phyloP scores from a whole-genome alignment of 202 grass and related monocot genomes.

The Carex arenaria region DNA sequence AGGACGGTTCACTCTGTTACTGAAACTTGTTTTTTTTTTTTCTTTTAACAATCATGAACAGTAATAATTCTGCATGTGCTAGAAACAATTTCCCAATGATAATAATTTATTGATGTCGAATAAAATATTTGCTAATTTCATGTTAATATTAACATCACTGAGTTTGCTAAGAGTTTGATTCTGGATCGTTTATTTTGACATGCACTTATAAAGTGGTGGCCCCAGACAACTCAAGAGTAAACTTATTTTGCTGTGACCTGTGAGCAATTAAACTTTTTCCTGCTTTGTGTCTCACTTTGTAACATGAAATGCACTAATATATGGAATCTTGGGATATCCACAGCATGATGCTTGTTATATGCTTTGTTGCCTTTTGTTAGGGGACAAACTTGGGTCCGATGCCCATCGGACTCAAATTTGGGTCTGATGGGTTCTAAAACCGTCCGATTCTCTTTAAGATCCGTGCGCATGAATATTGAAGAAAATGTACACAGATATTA shows the following conservation, averaged over 20 bases:
- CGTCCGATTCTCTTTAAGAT: no score
- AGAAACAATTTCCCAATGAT: background rate
- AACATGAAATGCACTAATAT: constrained; percentile 14
- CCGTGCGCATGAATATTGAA: no score
- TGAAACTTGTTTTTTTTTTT: no score
- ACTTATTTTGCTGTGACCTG: background rate
- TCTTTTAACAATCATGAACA: background rate
- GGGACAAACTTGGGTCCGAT: no score
- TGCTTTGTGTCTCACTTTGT: constrained; percentile 1
- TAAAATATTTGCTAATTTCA: background rate
- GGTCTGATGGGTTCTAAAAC: no score
- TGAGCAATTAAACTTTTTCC: background rate
- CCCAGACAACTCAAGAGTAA: background rate
- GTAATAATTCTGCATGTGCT: no score
- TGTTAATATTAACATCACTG: background rate
- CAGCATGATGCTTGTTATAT: constrained; percentile 11
- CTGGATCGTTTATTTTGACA: background rate
- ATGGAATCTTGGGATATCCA: constrained; percentile 32
- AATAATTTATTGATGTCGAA: background rate
- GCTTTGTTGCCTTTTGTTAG: background rate
- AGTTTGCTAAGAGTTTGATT: background rate
- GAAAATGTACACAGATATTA: no score
- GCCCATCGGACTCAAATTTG: no score
- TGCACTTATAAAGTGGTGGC: background rate
- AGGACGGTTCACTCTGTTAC: background rate